Evolutionary conservation across 768 basidiomycete genomes (phyloP), one percentile per base, ranked within the genome.

Genomic region (Termitomyces sp.): DNA sequence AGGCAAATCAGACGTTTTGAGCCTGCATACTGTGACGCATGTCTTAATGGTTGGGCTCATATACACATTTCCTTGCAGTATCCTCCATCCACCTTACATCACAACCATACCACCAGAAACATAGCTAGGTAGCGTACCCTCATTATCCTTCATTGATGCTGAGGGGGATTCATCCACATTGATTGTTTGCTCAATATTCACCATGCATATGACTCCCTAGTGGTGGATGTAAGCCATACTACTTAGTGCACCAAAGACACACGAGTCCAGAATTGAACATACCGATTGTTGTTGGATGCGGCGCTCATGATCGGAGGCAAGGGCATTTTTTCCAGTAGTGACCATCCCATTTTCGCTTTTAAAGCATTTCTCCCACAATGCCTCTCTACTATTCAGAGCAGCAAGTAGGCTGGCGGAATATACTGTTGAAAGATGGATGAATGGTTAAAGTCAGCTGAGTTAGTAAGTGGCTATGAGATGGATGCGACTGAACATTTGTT

Each of bases 401-500:
- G 53, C 38, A 55, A 55, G 53, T 8, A 55, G 13, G 16, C 53
- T 40, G 11, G 20, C 13, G 13, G 28, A 39, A 24, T 55, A 42
- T 20, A 55, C 53, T 55, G 39, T 18, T 15, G 18, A 15, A 15
- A 20, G 40, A 42, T n/a, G 8, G 11, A 36, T 9, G 1, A 12
- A 36, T 36, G 35, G 35, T 28, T 28, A 36, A 36, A 36, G 35
- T 36, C 35, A 36, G 35, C 8, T 36, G 35, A 36, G n/a, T n/a
- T n/a, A n/a, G 18, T 32, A 42, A 50, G 12, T 5, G 22, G 16
- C 22, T 16, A 9, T 20, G 22, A 35, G 7, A 32, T 20, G 16
- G 32, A 24, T 12, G 7, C 28, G 44, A 20, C 61, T 76, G 63
- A 39, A 81, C 79, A 54, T 66, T 81, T 80, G 66, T 78, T 76